These are phyloP conservation scores for Prunus padus DNA, from an alignment of 306 rosid genomes.

Conservation along the genomic window DNA sequence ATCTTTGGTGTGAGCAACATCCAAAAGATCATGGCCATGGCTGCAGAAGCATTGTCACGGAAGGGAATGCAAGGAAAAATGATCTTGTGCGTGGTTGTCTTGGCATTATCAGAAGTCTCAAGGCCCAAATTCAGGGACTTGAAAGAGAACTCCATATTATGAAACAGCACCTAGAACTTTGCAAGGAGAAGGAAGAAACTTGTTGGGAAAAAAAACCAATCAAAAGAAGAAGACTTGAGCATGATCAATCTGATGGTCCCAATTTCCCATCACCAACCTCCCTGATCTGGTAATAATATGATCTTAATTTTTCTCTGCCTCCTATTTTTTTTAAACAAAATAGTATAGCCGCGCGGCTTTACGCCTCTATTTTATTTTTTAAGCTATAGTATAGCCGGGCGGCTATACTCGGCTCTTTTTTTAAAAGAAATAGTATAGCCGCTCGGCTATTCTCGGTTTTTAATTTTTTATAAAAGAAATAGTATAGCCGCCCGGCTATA, in stretches of 20 bases:
- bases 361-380: too few species aligned
- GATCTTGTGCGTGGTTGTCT: constrained; percentile 27
- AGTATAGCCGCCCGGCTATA: too few species aligned
- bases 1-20: constrained; percentile 29
- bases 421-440: too few species aligned
- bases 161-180: constrained; percentile 11
- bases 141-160: neutral
- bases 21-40: constrained; percentile 2
- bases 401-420: too few species aligned
- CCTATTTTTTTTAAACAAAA: too few species aligned
- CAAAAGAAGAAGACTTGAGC: neutral
- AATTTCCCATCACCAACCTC: neutral
- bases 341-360: too few species aligned
- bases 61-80: neutral
- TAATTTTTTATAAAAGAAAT: too few species aligned
- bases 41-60: constrained; percentile 14
- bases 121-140: neutral
- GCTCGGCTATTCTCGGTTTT: too few species aligned
- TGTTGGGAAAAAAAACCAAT: too few species aligned
- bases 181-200: neutral
- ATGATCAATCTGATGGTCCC: neutral
- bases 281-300: too few species aligned
- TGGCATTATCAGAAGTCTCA: neutral
- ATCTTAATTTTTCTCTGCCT: neutral
- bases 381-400: too few species aligned